These are phyloP conservation scores for Entonaema liquescens DNA, from an alignment of 495 filamentous ascomycete species.

Conservation along the genomic window DNA sequence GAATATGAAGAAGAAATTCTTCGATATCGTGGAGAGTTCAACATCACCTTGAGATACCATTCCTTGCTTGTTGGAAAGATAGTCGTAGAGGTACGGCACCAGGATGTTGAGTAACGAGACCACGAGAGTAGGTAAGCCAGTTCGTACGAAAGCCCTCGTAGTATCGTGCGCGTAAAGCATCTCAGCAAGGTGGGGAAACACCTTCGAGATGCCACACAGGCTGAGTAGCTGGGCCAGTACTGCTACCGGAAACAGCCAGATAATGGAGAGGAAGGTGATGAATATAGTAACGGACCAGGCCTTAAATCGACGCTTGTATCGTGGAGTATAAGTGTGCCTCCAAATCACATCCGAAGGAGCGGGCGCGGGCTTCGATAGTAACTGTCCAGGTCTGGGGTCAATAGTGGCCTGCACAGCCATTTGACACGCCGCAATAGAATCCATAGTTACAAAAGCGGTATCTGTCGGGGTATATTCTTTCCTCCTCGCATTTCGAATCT, in stretches of 20 bases:
- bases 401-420: slow-evolving; percentile 94
- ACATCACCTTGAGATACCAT: slow-evolving; percentile 94
- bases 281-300: slow-evolving; percentile 84
- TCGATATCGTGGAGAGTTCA: slow-evolving; percentile 94
- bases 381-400: slow-evolving; percentile 82
- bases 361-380: slow-evolving; percentile 87
- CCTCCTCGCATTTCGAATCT: slow-evolving; percentile 72
- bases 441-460: slow-evolving; percentile 95
- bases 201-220: slow-evolving; percentile 75
- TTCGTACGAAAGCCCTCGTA: slow-evolving; percentile 79
- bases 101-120: slow-evolving; percentile 86
- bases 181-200: slow-evolving; percentile 75
- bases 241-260: slow-evolving; percentile 90
- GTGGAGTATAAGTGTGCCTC: slow-evolving; percentile 90
- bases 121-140: slow-evolving; percentile 83
- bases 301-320: slow-evolving; percentile 72
- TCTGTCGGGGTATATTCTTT: slow-evolving; percentile 82
- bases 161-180: slow-evolving; percentile 72
- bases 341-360: slow-evolving; percentile 90
- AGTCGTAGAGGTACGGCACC: slow-evolving; percentile 95
- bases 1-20: slow-evolving; percentile 99
- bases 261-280: slow-evolving; percentile 80
- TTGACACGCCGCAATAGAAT: slow-evolving; percentile 89
- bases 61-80: slow-evolving; percentile 87
- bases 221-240: slow-evolving; percentile 80